phyloP scores from a whole-genome alignment of 192 early-diverging fungal genomes.

The Coemansia sp. region DNA sequence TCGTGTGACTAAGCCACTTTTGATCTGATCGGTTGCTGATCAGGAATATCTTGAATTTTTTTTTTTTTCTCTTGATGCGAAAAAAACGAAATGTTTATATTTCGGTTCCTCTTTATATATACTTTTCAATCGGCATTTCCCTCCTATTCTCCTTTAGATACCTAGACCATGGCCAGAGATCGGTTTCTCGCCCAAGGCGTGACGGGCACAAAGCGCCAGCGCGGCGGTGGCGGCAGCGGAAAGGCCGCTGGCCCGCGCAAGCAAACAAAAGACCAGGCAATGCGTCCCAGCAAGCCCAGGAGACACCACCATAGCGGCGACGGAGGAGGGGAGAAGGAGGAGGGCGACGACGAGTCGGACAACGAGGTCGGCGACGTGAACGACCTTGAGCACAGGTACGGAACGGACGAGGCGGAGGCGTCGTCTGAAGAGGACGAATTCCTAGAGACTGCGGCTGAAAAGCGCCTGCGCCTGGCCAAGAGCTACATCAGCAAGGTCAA shows the following conservation, averaged over 20 bases:
- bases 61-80: background rate
- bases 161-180: constrained; percentile 37
- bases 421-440: constrained; percentile 68
- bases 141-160: background rate
- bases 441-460: constrained; percentile 90
- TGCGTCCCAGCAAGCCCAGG: background rate
- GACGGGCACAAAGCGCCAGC: constrained; percentile 40
- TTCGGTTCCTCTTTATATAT: background rate
- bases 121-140: background rate
- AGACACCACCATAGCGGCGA: background rate
- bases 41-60: constrained; percentile 8
- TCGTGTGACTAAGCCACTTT: background rate
- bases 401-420: constrained; percentile 13
- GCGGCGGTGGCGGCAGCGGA: constrained; percentile 23
- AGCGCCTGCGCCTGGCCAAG: constrained; percentile 92
- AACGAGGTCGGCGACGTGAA: constrained; percentile 32
- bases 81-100: background rate
- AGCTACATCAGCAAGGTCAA: constrained; percentile 84
- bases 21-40: constrained; percentile 10
- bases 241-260: constrained; percentile 4
- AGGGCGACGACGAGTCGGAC: constrained; percentile 13
- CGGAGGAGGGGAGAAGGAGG: background rate
- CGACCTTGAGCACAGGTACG: constrained; percentile 40
- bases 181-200: constrained; percentile 50
- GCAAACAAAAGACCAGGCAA: constrained; percentile 8